Conservation (phyloP, 345 rosid genomes). For the Carallia pectinifolia region DNA sequence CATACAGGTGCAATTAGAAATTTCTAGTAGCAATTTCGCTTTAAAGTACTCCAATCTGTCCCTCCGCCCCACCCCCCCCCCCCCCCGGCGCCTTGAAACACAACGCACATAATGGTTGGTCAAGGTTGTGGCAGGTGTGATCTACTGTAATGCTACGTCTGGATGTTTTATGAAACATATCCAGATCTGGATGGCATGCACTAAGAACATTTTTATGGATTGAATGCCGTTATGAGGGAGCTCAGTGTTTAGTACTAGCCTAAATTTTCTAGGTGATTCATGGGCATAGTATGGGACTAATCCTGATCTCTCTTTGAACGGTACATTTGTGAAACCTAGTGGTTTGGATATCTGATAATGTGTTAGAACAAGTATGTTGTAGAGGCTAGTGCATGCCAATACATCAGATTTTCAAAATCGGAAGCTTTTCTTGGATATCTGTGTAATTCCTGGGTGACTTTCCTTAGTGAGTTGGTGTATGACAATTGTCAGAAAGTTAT, state of each 20-base stretch:
- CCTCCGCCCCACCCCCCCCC: too few species aligned
- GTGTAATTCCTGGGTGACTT: background rate
- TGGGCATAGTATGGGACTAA: background rate
- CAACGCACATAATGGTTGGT: too few species aligned
- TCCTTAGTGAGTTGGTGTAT: background rate
- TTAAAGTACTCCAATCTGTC: background rate
- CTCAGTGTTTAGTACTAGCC: too few species aligned
- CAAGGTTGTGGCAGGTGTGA: too few species aligned
- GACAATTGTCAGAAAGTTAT: background rate
- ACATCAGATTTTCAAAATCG: slow-evolving; percentile 1
- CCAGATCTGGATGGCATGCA: too few species aligned
- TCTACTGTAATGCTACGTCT: too few species aligned
- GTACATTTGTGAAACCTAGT: background rate
- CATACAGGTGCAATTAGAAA: slow-evolving; percentile 66
- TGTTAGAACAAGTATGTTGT: background rate
- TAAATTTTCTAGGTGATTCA: too few species aligned
- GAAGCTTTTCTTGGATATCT: background rate
- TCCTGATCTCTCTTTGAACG: background rate
- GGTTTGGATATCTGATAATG: background rate
- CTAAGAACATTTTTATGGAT: too few species aligned
- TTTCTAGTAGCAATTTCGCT: background rate
- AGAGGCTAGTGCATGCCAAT: background rate
- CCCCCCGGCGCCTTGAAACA: too few species aligned
- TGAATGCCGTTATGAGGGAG: too few species aligned
- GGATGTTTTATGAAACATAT: too few species aligned